Conservation (phyloP, 2,329 filamentous ascomycete species). For the Cladosporium sp. region DNA sequence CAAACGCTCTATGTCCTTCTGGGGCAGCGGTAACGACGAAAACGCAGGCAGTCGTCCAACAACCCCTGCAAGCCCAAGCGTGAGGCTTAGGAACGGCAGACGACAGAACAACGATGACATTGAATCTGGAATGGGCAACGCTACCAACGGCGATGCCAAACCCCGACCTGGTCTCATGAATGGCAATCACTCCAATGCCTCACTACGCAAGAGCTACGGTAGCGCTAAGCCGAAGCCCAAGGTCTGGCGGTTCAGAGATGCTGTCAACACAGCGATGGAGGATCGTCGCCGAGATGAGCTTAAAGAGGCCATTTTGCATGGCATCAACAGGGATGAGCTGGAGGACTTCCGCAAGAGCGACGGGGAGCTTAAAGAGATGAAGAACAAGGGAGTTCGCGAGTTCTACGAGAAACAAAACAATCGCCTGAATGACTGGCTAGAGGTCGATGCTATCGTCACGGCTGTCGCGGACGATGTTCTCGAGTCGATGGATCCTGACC, state of each 20-base stretch:
- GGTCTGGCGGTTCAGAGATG: constrained; percentile 51
- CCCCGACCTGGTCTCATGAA: constrained; percentile 16
- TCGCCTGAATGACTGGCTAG: constrained; percentile 59
- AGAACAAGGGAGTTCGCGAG: constrained; percentile 54
- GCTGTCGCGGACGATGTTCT: constrained; percentile 60
- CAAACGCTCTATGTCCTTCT: constrained; percentile 30
- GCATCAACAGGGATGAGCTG: constrained; percentile 50
- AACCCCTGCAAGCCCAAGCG: constrained; percentile 9
- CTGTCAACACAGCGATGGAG: constrained; percentile 49
- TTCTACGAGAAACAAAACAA: constrained; percentile 61
- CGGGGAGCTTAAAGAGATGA: constrained; percentile 56
- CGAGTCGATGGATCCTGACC: constrained; percentile 62
- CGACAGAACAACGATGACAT: neutral
- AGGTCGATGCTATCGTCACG: constrained; percentile 60
- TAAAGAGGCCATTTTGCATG: constrained; percentile 52
- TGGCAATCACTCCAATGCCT: constrained; percentile 1
- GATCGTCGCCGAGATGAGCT: constrained; percentile 49
- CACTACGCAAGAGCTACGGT: constrained; percentile 1
- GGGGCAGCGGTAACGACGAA: constrained; percentile 15
- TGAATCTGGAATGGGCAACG: constrained; percentile 16
- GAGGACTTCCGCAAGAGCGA: constrained; percentile 55
- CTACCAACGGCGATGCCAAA: constrained; percentile 15
- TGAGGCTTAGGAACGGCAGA: neutral
- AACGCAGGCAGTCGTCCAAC: neutral
- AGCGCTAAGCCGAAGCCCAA: constrained; percentile 32